Conservation (phyloP, 129 eudicot genomes). For the Pittosporum tobira region DNA sequence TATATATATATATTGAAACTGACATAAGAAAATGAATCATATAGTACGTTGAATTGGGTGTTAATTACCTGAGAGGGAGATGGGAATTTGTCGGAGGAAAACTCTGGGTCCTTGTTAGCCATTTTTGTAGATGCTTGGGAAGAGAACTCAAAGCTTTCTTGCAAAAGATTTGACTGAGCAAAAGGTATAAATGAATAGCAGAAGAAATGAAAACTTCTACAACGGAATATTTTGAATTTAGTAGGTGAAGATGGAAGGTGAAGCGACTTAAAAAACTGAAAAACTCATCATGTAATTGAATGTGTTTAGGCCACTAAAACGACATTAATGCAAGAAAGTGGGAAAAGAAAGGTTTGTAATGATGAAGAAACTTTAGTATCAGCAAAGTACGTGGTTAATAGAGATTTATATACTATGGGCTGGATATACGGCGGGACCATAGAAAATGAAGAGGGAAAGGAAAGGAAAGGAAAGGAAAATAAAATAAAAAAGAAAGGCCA, state of each 20-base stretch:
- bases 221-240: neutral
- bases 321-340: no score
- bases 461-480: neutral
- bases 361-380: no score
- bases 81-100: conserved; percentile 34
- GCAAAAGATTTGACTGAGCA: neutral
- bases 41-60: no score
- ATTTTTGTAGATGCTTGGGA: neutral
- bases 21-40: no score
- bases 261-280: neutral
- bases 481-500: neutral
- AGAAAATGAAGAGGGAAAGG: neutral
- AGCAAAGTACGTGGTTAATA: no score
- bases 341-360: no score
- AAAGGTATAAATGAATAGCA: neutral
- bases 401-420: neutral
- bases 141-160: neutral
- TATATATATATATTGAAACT: neutral
- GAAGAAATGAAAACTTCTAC: neutral
- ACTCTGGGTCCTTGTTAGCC: conserved; percentile 40
- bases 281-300: neutral
- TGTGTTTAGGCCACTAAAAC: no score
- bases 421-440: neutral
- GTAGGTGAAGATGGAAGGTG: neutral
- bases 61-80: conserved; percentile 33